phyloP scores from a whole-genome alignment of 2,329 filamentous ascomycete species.

The Aspergillus sp. region DNA sequence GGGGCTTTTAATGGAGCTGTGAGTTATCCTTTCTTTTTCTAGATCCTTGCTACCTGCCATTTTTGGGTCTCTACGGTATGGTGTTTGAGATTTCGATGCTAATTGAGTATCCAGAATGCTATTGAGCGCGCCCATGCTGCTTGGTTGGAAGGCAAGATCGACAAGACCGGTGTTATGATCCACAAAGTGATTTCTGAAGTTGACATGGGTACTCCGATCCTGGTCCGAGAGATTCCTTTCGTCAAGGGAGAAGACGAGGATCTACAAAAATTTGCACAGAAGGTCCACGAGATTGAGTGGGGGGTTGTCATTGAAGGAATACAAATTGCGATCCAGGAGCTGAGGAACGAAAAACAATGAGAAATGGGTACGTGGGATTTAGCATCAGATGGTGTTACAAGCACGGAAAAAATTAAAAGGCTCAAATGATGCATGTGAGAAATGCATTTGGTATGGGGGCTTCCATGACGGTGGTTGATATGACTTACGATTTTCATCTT shows the following conservation, averaged over 20 bases:
- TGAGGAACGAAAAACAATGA: constrained; percentile 18
- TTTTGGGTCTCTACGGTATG: not conserved
- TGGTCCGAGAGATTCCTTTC: constrained; percentile 63
- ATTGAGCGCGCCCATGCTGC: constrained; percentile 75
- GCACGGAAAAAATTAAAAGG: too few relatives aligned
- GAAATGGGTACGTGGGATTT: not conserved
- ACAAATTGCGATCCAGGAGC: constrained; percentile 28
- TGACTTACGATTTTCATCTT: too few relatives aligned
- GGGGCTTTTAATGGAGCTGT: constrained; percentile 70
- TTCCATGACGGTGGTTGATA: too few relatives aligned
- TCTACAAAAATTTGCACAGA: constrained; percentile 62
- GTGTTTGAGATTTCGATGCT: constrained; percentile 1
- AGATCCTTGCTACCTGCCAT: not conserved
- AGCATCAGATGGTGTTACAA: too few relatives aligned
- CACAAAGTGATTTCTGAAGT: constrained; percentile 80
- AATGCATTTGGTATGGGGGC: too few relatives aligned
- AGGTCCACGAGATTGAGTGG: constrained; percentile 75
- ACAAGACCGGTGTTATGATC: constrained; percentile 76
- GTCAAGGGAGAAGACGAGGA: constrained; percentile 58
- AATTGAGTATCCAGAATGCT: constrained; percentile 45
- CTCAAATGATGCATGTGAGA: too few relatives aligned
- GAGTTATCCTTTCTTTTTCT: constrained; percentile 14
- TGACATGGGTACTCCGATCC: constrained; percentile 70
- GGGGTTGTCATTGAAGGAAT: constrained; percentile 71
- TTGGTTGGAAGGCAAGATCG: constrained; percentile 63